Conservation (phyloP, 1,284 basidiomycete species). For the Leccinum solheimii region DNA sequence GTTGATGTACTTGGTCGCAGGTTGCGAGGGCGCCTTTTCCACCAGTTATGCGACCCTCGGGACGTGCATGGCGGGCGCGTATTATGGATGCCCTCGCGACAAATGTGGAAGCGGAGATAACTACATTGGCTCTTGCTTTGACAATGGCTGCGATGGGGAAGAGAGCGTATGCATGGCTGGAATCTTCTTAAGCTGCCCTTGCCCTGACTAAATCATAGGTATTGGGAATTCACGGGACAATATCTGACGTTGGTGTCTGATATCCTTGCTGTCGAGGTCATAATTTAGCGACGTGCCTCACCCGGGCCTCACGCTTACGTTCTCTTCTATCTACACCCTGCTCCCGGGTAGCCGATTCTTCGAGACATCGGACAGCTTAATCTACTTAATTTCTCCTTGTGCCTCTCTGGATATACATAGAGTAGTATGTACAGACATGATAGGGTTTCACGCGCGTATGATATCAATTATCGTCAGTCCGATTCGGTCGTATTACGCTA, state of each 20-base stretch:
- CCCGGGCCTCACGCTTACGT: not conserved
- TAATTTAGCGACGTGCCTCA: not conserved
- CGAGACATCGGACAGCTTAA: not conserved
- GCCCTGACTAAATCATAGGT: not conserved
- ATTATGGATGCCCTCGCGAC: conserved; percentile 4
- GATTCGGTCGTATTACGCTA: too few species aligned
- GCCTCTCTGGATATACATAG: not conserved
- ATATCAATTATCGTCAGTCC: too few species aligned
- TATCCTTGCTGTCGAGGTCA: not conserved
- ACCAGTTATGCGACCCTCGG: not conserved
- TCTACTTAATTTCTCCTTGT: not conserved
- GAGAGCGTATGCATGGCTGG: not conserved
- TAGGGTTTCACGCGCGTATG: too few species aligned
- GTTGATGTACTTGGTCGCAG: not conserved
- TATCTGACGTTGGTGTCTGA: not conserved
- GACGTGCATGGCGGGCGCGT: not conserved
- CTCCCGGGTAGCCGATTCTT: not conserved
- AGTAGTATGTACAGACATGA: not conserved
- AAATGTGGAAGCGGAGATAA: not conserved
- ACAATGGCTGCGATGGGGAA: not conserved
- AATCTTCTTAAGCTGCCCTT: not conserved
- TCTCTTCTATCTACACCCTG: not conserved
- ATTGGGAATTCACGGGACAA: not conserved
- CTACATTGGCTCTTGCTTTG: not conserved
- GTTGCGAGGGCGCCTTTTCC: not conserved